Base-by-base conservation (phyloP, 805 yeast genomes). In the Komagataella mondaviorum region DNA sequence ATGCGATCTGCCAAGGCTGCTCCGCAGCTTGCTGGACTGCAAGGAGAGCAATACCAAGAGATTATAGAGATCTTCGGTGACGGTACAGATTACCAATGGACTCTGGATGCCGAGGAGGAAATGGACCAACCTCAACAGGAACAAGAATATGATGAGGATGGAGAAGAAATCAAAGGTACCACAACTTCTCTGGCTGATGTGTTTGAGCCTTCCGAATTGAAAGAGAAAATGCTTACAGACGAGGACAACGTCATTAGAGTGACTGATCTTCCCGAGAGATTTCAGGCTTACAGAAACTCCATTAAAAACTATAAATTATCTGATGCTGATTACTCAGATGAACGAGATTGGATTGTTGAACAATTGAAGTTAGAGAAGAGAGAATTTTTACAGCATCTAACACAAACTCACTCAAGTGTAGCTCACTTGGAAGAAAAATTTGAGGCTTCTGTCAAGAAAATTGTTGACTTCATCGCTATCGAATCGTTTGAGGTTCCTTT, bases 21-120 rank as follows among this genome's bases (percentile, higher is more conserved):
- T 18, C 36, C 49, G 48, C 46, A 46, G 8, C 20, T 23, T 12
- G 62, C 70, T 55, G 76, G 87, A 60, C 69, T 85, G 46, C 96
- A 93, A 59, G 83, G 93, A 51, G 98, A 93, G 60, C 87, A 88
- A 63, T 78, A 91, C 56, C 93, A 88, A 61, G 97, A 91, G 66
- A 78, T 93, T 62, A 89, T 82, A 61, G 99, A 93, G 64, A 88
- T 93, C 12, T 93, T 93, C 63, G 99, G 99, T 57, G 95, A 89
- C 65, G 99, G 99, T 50, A 89, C 83, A 56, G 97, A 91, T 62
- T 93, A 93, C 66, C 96, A 88, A 52, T 93, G 99, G 98, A 99
- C 99, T 10, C 72, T 93, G 51, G 96, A 88, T 61, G 93, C 88
- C 24, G 96, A 90, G 68, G 81, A 78, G 55, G 75, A 72, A 52